These are phyloP conservation scores for Fraxinus dipetala DNA, from an alignment of 305 asterid genomes.

Conservation along the genomic window DNA sequence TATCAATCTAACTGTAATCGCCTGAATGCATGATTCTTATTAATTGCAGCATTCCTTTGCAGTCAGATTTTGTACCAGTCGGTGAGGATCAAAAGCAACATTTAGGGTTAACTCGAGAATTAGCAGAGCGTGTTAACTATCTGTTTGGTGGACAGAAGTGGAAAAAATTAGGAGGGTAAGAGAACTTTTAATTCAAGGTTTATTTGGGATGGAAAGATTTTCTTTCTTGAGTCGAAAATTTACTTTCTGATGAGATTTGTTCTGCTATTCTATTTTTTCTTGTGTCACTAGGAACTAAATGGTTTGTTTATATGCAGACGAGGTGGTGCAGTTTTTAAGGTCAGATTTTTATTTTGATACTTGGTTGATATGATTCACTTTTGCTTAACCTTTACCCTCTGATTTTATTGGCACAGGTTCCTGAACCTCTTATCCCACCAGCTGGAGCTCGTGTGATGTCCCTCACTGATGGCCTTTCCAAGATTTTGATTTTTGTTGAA, in stretches of 20 bases:
- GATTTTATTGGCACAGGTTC: slow-evolving; percentile 54
- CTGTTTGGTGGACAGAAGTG: slow-evolving; percentile 89
- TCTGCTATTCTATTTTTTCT: slow-evolving; percentile 25
- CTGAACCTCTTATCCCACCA: slow-evolving; percentile 93
- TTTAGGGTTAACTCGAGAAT: slow-evolving; percentile 82
- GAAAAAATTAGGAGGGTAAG: slow-evolving; percentile 98
- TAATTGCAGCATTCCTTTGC: slow-evolving; percentile 40
- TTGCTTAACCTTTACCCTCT: slow-evolving; percentile 24
- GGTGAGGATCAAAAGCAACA: slow-evolving; percentile 99
- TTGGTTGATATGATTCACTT: slow-evolving; percentile 20
- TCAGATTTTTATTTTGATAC: slow-evolving; percentile 34
- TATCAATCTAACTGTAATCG: slow-evolving; percentile 9
- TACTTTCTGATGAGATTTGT: slow-evolving; percentile 17
- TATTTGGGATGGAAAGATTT: slow-evolving; percentile 16
- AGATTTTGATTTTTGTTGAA: slow-evolving; percentile 46
- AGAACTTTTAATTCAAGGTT: slow-evolving; percentile 16
- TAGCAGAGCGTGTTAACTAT: slow-evolving; percentile 83
- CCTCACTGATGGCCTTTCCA: slow-evolving; percentile 93
- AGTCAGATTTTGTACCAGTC: slow-evolving; percentile 96
- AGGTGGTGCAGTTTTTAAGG: slow-evolving; percentile 90
- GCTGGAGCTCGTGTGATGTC: slow-evolving; percentile 99
- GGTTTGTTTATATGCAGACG: slow-evolving; percentile 54
- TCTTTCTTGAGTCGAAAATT: slow-evolving; percentile 20
- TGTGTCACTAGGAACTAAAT: slow-evolving; percentile 34
- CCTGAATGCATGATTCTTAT: slow-evolving; percentile 41